Base-by-base conservation (phyloP, 768 basidiomycete genomes). In the Galerina sulciceps region DNA sequence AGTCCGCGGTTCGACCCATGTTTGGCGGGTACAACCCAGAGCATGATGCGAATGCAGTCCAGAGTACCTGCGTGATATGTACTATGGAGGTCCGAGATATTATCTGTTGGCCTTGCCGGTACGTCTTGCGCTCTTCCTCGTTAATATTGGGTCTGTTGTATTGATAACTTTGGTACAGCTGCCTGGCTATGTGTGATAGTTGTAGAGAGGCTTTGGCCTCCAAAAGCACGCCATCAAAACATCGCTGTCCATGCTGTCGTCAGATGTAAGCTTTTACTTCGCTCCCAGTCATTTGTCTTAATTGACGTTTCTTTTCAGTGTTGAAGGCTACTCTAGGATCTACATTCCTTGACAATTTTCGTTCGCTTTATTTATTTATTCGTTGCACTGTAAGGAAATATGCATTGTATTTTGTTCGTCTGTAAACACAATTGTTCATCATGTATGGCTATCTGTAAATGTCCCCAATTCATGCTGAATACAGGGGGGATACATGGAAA, bases 21-120 rank as follows among this genome's bases (percentile, higher is more conserved):
- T 35, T 43, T 17, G 48, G 51, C 20, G 22, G 46, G 5, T 49
- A 45, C 6, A n/a, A 57, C 11, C 40, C 44, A 23, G 60, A 22
- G 13, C 45, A 55, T 49, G 50, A 54, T 46, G 43, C 50, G 49
- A 46, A 45, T 59, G 45, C 67, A 48, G 31, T 65, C 31, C 59
- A 69, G 57, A 71, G 73, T 56, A 26, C 67, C 20, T 93, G 91
- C 66, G 90, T 93, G 5, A 81, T 93, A 48, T 93, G 90, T 64
- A 89, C 85, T 23, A 75, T 75, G n/a, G 87, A 87, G 56, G 74
- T 80, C 23, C 75, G 90, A 48, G 84, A 89, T 66, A 81, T 93
- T 57, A 89, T 93, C 50, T 92, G 89, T 65, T 93, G 90, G 90
- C 90, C 90, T n/a, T 92, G 90, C 69, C 83, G 90, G 88, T 90